These are phyloP conservation scores for Papilionanthe hybrid DNA, from an alignment of 116 monocot genomes.

Conservation along the genomic window DNA sequence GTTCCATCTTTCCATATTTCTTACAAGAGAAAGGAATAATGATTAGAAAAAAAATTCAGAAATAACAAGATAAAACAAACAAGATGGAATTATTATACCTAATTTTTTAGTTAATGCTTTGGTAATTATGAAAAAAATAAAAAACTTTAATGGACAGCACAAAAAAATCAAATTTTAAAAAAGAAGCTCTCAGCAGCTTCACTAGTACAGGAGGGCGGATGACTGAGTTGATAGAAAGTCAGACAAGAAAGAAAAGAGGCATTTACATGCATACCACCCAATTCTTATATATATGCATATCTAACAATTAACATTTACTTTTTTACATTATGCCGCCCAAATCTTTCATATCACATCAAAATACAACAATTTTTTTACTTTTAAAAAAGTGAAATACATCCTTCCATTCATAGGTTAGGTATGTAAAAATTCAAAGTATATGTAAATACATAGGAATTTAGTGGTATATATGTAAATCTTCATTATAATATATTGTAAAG, in stretches of 20 bases:
- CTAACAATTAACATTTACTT: too few relatives aligned
- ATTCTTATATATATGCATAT: too few relatives aligned
- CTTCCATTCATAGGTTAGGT: too few relatives aligned
- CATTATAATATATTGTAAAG: neutral
- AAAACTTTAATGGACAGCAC: neutral
- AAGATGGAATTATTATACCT: neutral
- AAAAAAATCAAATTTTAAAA: neutral
- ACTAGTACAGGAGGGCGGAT: neutral
- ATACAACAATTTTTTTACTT: too few relatives aligned
- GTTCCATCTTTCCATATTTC: neutral
- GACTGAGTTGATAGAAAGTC: neutral
- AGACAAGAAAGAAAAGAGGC: too few relatives aligned
- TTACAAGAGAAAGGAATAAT: neutral
- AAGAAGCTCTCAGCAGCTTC: neutral
- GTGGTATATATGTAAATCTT: neutral
- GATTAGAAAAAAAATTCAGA: neutral
- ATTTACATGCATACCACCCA: too few relatives aligned
- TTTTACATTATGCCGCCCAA: too few relatives aligned
- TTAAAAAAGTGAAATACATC: too few relatives aligned
- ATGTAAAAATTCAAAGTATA: neutral
- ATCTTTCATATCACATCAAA: too few relatives aligned
- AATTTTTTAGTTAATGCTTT: neutral
- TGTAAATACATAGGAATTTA: too few relatives aligned
- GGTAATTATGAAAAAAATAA: neutral
- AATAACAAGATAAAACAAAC: neutral